Percentiles rank a stretch among this genome's conserved stretches.
Conservation (phyloP, 495 filamentous ascomycete genomes). For the Neurospora sp. region DNA sequence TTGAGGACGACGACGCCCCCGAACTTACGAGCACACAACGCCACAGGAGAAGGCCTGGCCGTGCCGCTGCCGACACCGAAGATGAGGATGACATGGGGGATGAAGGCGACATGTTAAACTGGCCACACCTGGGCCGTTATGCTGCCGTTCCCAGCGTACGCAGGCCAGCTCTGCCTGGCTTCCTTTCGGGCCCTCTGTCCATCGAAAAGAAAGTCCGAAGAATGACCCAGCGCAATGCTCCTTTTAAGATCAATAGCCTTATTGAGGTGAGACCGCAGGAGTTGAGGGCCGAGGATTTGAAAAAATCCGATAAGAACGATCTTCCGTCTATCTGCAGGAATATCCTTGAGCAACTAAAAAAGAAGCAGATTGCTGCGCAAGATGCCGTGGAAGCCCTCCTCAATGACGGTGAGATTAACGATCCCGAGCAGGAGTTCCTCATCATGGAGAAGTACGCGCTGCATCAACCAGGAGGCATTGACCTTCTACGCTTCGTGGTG, state of each 20-base stretch:
- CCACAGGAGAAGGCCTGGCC: slow-evolving; percentile 22
- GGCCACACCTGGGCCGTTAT: slow-evolving; percentile 70
- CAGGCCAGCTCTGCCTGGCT: slow-evolving; percentile 69
- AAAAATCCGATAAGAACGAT: slow-evolving; percentile 61
- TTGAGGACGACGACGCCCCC: slow-evolving; percentile 28
- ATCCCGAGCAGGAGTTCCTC: slow-evolving; percentile 28
- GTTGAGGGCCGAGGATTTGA: slow-evolving; percentile 58
- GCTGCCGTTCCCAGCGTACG: slow-evolving; percentile 63
- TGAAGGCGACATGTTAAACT: slow-evolving; percentile 73
- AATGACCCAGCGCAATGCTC: slow-evolving; percentile 52
- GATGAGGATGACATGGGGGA: slow-evolving; percentile 46
- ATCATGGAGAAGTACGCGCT: slow-evolving; percentile 46
- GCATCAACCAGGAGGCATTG: slow-evolving; percentile 53
- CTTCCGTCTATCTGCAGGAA: slow-evolving; percentile 58
- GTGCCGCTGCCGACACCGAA: slow-evolving; percentile 15
- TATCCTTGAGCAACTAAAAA: slow-evolving; percentile 42
- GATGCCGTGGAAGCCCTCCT: slow-evolving; percentile 30
- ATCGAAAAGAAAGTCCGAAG: slow-evolving; percentile 74
- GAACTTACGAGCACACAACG: slow-evolving; percentile 39
- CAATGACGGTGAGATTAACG: slow-evolving; percentile 24
- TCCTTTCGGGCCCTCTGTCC: slow-evolving; percentile 81
- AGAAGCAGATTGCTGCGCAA: slow-evolving; percentile 31
- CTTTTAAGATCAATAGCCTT: slow-evolving; percentile 52
- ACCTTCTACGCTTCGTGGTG: slow-evolving; percentile 73
- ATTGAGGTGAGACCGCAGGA: slow-evolving; percentile 64